phyloP scores from a whole-genome alignment of 2,329 filamentous ascomycete species.

The Aureobasidium sp. region DNA sequence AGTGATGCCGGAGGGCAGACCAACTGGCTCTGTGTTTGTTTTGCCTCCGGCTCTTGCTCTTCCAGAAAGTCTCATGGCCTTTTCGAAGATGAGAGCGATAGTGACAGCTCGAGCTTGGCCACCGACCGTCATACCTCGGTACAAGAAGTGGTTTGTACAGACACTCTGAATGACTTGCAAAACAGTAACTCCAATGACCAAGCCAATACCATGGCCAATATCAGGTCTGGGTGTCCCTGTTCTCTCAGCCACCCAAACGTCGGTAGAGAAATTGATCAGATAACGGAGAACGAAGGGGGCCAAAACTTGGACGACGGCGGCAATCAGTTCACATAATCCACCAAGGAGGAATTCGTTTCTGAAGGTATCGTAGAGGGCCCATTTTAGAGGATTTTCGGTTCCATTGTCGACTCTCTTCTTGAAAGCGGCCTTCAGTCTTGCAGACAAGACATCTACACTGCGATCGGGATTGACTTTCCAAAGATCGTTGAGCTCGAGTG shows the following conservation, averaged over 20 bases:
- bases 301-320: slow-evolving; percentile 66
- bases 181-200: slow-evolving; percentile 72
- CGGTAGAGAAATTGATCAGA: slow-evolving; percentile 74
- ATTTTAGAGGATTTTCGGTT: slow-evolving; percentile 64
- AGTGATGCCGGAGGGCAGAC: slow-evolving; percentile 33
- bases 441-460: slow-evolving; percentile 60
- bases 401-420: slow-evolving; percentile 55
- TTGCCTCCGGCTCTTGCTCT: slow-evolving; percentile 77
- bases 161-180: slow-evolving; percentile 83
- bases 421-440: slow-evolving; percentile 60
- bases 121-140: slow-evolving; percentile 83
- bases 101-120: slow-evolving; percentile 73
- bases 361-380: slow-evolving; percentile 81
- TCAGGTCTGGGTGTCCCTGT: slow-evolving; percentile 50
- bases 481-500: slow-evolving; percentile 75
- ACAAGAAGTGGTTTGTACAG: slow-evolving; percentile 84
- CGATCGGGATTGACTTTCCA: slow-evolving; percentile 81
- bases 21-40: slow-evolving; percentile 30
- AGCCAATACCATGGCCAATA: slow-evolving; percentile 68
- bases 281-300: slow-evolving; percentile 79
- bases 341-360: slow-evolving; percentile 77
- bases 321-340: slow-evolving; percentile 64
- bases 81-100: slow-evolving; percentile 83
- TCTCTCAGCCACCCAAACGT: slow-evolving; percentile 63
- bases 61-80: slow-evolving; percentile 81